Conservation (phyloP, 768 basidiomycete genomes). For the Tylopilus felleus region DNA sequence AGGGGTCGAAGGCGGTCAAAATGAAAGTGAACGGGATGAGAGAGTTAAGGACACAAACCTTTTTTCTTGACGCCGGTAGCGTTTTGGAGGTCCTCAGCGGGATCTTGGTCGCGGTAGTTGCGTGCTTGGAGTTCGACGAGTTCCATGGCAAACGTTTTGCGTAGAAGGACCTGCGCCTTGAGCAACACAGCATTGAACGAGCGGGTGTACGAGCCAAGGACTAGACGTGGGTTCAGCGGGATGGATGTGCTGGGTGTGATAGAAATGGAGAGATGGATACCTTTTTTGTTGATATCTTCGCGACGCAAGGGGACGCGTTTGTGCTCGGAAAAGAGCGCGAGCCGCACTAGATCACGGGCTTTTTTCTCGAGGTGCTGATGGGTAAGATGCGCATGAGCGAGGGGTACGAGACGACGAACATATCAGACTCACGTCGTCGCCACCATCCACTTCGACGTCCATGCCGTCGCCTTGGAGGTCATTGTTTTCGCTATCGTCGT, state of each 20-base stretch:
- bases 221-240: conserved; percentile 22
- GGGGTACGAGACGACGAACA: background rate
- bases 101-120: conserved; percentile 39
- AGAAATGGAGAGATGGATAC: conserved; percentile 34
- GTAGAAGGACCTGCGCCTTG: conserved; percentile 61
- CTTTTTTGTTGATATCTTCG: conserved; percentile 87
- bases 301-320: conserved; percentile 62
- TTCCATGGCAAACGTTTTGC: conserved; percentile 76
- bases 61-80: conserved; percentile 65
- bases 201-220: conserved; percentile 47
- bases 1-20: background rate
- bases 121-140: conserved; percentile 73
- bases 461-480: conserved; percentile 25
- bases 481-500: conserved; percentile 36
- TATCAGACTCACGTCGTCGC: conserved; percentile 15
- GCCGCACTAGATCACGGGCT: conserved; percentile 69
- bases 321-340: conserved; percentile 80
- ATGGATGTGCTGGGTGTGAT: background rate
- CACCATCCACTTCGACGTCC: conserved; percentile 33
- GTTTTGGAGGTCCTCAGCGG: conserved; percentile 43
- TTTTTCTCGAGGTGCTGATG: conserved; percentile 62
- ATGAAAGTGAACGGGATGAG: background rate
- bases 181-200: conserved; percentile 64
- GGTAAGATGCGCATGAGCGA: background rate
- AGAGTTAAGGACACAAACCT: conserved; percentile 35